Base-by-base conservation (phyloP, 164 flowering plant genomes). In the Protea cynaroides region DNA sequence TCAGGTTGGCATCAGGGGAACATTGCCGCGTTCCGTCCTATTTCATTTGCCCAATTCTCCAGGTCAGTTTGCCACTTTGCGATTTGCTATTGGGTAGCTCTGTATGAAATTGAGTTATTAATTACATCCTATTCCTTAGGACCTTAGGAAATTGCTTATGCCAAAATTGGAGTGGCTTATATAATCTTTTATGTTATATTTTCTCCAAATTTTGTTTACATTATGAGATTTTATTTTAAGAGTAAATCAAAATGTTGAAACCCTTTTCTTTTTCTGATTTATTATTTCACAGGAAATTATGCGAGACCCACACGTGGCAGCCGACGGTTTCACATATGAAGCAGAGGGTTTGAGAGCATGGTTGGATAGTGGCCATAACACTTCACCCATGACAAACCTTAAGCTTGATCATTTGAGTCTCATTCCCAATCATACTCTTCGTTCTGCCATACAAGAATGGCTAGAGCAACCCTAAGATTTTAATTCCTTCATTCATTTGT, bases 291-390 rank as follows among this genome's bases (percentile, higher is more conserved):
- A 93, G 98, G 96, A 93, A 75, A 72, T 88, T 19, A 90, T 93
- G 98, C 80, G 63, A 72, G 94, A 93, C 63, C 97, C 98, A 5
- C 89, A 81, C 0, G 81, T 86, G 7, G 97, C 97, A 3, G 92
- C 98, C 0, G 98, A 93, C 74, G 98, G 98, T 2, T 87, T 69
- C 63, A 88, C 98, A 0, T 93, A 93, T 46, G 97, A 93, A 73
- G 86, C 81, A 7, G 96, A 88, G 67, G 96, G 90, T 15, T 1
- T 93, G 7, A 74, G 63, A 65, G 89, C 83, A 68, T 93, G 98
- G 96, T 70, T 93, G 1, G 92, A 83, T 11, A 51, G 86, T 43
- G 94, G 94, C 6, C 82, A 83, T 19, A 80, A 86, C 25, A 85
- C 85, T 17, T 92, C 98, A 7, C 94, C 94, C 7, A 84, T 86